phyloP scores from a whole-genome alignment of 2,329 filamentous ascomycete species.

The Ophiobolus disseminans region DNA sequence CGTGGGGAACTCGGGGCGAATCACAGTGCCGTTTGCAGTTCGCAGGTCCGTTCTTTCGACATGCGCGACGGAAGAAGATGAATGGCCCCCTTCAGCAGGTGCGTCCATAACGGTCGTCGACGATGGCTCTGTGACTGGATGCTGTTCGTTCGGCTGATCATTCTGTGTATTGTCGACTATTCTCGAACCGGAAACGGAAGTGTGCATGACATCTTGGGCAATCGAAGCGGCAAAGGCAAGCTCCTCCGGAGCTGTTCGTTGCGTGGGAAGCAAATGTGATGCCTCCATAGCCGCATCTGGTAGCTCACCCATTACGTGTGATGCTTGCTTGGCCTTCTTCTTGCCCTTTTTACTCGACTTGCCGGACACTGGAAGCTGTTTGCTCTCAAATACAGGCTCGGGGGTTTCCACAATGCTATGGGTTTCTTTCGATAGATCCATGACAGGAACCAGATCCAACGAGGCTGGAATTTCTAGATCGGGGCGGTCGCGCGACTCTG shows the following conservation, averaged over 20 bases:
- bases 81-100: no score
- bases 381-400: not conserved
- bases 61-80: no score
- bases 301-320: constrained; percentile 7
- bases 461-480: not conserved
- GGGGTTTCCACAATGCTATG: not conserved
- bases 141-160: not conserved
- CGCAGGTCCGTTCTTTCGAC: no score
- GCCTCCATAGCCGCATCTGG: constrained; percentile 1
- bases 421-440: not conserved
- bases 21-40: no score
- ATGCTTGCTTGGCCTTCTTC: constrained; percentile 43
- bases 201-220: not conserved
- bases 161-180: no score
- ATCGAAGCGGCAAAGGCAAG: not conserved
- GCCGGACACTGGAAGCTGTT: constrained; percentile 8
- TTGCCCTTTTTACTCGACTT: constrained; percentile 30
- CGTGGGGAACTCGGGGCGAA: no score
- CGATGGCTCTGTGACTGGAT: not conserved
- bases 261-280: not conserved
- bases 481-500: not conserved
- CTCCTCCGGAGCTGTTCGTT: not conserved
- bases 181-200: not conserved
- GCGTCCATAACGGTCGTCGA: not conserved
- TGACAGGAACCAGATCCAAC: not conserved